Evolutionary conservation across 2,329 filamentous ascomycete species (phyloP).

Genomic region (Colletotrichum sublineola): DNA sequence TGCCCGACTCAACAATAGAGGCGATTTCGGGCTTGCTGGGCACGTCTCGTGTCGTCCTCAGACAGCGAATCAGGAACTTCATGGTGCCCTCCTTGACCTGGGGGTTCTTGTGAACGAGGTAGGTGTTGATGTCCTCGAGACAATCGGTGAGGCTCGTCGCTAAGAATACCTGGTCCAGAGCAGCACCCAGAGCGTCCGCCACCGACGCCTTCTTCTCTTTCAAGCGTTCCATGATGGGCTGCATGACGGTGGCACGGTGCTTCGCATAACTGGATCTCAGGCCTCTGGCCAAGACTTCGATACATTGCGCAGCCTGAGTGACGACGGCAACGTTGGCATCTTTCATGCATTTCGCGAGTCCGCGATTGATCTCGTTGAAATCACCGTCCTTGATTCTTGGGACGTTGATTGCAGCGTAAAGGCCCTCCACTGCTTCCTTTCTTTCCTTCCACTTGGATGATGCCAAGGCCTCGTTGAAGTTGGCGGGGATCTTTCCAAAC

Average conservation of each 20-base stretch:
- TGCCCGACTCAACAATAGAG: constrained; percentile 86
- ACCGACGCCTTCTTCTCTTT: constrained; percentile 97
- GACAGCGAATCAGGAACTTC: constrained; percentile 90
- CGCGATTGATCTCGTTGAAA: constrained; percentile 86
- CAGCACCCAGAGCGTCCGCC: constrained; percentile 87
- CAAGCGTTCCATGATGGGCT: constrained; percentile 91
- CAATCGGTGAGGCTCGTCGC: constrained; percentile 84
- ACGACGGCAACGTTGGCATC: constrained; percentile 98
- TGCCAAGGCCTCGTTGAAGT: constrained; percentile 85
- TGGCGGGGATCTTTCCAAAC: constrained; percentile 81
- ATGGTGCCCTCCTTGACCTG: constrained; percentile 97
- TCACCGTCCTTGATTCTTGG: constrained; percentile 92
- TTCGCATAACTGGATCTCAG: constrained; percentile 82
- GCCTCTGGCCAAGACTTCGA: constrained; percentile 89
- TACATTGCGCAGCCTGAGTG: constrained; percentile 91
- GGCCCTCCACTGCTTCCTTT: constrained; percentile 90
- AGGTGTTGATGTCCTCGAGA: constrained; percentile 90
- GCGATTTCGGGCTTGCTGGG: constrained; percentile 88
- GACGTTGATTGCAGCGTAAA: constrained; percentile 82
- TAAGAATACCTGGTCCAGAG: constrained; percentile 78
- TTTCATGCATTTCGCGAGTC: constrained; percentile 96
- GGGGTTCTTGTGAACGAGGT: constrained; percentile 93
- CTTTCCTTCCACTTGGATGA: constrained; percentile 99
- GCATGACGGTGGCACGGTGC: constrained; percentile 84
- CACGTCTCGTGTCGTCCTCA: constrained; percentile 85